These are phyloP conservation scores for Zygotorulaspora sp. DNA, from an alignment of 805 yeast species.

Conservation along the genomic window DNA sequence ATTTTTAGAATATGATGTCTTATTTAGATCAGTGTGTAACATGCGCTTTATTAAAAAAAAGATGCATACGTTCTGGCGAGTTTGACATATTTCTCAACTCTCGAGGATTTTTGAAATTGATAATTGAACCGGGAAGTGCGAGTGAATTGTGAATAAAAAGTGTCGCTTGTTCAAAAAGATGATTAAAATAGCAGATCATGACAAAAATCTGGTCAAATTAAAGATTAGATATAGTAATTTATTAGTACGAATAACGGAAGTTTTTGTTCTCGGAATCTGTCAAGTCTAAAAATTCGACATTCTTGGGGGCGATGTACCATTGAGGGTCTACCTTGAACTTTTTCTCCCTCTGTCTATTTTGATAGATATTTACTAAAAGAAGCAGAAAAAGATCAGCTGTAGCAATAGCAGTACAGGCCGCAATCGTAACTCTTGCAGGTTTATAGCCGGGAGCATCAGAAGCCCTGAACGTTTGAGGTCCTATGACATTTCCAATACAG, in stretches of 20 bases:
- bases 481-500: constrained; percentile 63
- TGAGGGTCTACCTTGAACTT: constrained; percentile 13
- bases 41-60: too few species aligned
- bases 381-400: constrained; percentile 35
- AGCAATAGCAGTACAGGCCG: constrained; percentile 43
- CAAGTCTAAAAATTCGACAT: constrained; percentile 39
- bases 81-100: too few species aligned
- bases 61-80: too few species aligned
- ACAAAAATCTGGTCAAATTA: too few species aligned
- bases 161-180: too few species aligned
- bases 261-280: constrained; percentile 43
- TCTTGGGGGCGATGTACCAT: constrained; percentile 16
- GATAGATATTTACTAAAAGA: constrained; percentile 32
- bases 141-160: too few species aligned
- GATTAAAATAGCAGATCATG: too few species aligned
- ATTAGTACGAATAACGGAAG: constrained; percentile 41
- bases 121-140: too few species aligned
- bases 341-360: constrained; percentile 43
- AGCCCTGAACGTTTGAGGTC: constrained; percentile 66
- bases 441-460: constrained; percentile 54
- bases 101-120: too few species aligned
- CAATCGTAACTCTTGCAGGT: constrained; percentile 50
- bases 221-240: too few species aligned
- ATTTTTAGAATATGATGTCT: too few species aligned
- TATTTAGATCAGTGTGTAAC: too few species aligned